Conservation (phyloP, 768 basidiomycete species). For the Gymnopilus dilepis region DNA sequence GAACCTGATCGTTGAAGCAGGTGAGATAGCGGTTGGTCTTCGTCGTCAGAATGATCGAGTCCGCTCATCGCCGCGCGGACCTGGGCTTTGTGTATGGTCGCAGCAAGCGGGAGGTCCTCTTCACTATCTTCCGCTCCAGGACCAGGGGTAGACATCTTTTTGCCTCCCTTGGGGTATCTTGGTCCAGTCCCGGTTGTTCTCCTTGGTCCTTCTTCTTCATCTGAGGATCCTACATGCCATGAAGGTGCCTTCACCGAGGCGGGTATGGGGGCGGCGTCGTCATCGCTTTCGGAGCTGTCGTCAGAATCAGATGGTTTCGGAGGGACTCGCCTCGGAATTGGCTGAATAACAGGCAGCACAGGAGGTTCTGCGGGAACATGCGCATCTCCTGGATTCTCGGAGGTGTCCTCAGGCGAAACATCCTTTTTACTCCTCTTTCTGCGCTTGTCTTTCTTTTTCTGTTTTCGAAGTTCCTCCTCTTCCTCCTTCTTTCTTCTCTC, state of each 20-base stretch:
- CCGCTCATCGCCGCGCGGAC: slow-evolving; percentile 44
- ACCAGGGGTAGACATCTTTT: slow-evolving; percentile 15
- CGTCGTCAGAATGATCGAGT: slow-evolving; percentile 63
- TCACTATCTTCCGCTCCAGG: slow-evolving; percentile 63
- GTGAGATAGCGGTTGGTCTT: slow-evolving; percentile 72
- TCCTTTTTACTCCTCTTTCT: slow-evolving; percentile 46
- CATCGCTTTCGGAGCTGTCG: slow-evolving; percentile 56
- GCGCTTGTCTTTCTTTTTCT: slow-evolving; percentile 52
- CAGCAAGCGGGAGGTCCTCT: slow-evolving; percentile 80
- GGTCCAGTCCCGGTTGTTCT: slow-evolving; percentile 65
- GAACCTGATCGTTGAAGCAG: slow-evolving; percentile 53
- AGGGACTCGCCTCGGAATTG: slow-evolving; percentile 42
- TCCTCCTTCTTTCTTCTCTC: slow-evolving; percentile 51
- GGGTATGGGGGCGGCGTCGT: slow-evolving; percentile 21
- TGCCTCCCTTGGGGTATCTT: slow-evolving; percentile 47
- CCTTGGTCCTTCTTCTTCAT: slow-evolving; percentile 62
- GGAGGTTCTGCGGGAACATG: slow-evolving; percentile 35
- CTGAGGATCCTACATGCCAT: slow-evolving; percentile 66
- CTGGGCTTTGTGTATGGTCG: slow-evolving; percentile 60
- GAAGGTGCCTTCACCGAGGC: slow-evolving; percentile 20
- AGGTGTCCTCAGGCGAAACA: slow-evolving; percentile 18
- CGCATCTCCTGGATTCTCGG: slow-evolving; percentile 17
- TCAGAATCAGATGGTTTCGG: slow-evolving; percentile 49
- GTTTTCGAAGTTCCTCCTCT: slow-evolving; percentile 50
- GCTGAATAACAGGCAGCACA: slow-evolving; percentile 49